Base-by-base conservation (phyloP, 2,329 filamentous ascomycete species). In the Botrytis deweyae region DNA sequence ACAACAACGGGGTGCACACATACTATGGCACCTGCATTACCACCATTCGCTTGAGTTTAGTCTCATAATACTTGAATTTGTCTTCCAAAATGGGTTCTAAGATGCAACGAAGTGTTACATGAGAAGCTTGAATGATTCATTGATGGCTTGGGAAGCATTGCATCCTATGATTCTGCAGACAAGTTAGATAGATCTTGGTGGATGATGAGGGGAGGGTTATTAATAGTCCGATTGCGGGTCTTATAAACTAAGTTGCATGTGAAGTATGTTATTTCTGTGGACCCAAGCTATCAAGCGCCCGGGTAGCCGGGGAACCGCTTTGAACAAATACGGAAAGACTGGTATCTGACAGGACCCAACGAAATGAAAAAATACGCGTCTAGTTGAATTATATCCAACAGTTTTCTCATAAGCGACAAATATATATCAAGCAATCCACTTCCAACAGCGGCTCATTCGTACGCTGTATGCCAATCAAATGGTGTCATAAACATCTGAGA, bases 201-300 rank as follows among this genome's bases (percentile, higher is more conserved):
- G 42, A 52, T n/a, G 33, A 55, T 58, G 65, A 58, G 36, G 46
- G 38, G 46, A 68, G 14, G 25, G 36, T 58, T 68, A 68, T 40
- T 42, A 68, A 68, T 68, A 58, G 65, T 55, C 36, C 25, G 36
- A 68, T 29, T 20, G 33, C 14, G 65, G 65, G 25, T 67, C 33
- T 36, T 12, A 3, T 25, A 2, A 38, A 55, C 14, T 29, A 67
- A 36, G 12, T 52, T 20, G 14, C 36, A n/a, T 55, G 22, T 40
- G 63, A 29, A 66, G 42, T 5, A 66, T 68, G 0, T 8, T 55
- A 2, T n/a, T n/a, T 42, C 5, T 49, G 7, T 55, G 62, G 40
- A 44, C n/a, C 38, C 25, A 29, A n/a, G 16, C 4, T 40, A 42
- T 68, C 49, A 68, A 68, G 36, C 65, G 65, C 65, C 49, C 65